Base-by-base conservation (phyloP, 2,329 filamentous ascomycete species). In the Cordyceps cicadae region DNA sequence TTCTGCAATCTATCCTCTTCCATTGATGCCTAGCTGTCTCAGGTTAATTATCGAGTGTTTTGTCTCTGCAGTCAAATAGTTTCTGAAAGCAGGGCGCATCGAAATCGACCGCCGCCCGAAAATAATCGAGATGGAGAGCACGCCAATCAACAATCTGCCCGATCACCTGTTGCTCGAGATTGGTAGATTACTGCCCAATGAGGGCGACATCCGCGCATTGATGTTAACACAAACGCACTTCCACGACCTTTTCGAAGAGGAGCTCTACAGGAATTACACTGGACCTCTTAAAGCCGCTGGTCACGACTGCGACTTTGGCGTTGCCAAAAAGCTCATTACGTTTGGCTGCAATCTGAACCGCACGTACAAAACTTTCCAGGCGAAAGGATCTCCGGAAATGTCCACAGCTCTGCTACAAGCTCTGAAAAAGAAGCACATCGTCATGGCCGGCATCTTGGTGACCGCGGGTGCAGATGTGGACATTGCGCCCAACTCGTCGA, bases 361-460 rank as follows among this genome's bases (percentile, higher is more conserved):
- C 2, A 7, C 4, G n/a, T 32, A 3, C 9, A 3, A 8, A 29
- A 6, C 6, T n/a, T n/a, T n/a, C n/a, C n/a, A n/a, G n/a, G n/a
- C n/a, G n/a, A n/a, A n/a, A n/a, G n/a, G n/a, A n/a, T n/a, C n/a
- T n/a, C n/a, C n/a, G n/a, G n/a, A n/a, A n/a, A n/a, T n/a, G 24
- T 5, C 32, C 2, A 43, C 52, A 2, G 52, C 52, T 19, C 6
- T 54, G 15, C 14, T 32, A 1, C 1, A 5, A 3, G 41, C 41
- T 11, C 32, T 55, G 53, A 7, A 0, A 0, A 2, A 9, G 2
- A 32, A 4, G 5, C 2, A 17, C 9, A 12, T 19, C 17, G 2
- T 5, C 0, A 46, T 55, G 39, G 24, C 14, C 17, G 15, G 24
- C 2, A 2, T 46, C 9, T n/a, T 55, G 8, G n/a, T 21, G 3